Evolutionary conservation across 164 flowering plant genomes (phyloP).

Genomic region (Houttuynia cordata): DNA sequence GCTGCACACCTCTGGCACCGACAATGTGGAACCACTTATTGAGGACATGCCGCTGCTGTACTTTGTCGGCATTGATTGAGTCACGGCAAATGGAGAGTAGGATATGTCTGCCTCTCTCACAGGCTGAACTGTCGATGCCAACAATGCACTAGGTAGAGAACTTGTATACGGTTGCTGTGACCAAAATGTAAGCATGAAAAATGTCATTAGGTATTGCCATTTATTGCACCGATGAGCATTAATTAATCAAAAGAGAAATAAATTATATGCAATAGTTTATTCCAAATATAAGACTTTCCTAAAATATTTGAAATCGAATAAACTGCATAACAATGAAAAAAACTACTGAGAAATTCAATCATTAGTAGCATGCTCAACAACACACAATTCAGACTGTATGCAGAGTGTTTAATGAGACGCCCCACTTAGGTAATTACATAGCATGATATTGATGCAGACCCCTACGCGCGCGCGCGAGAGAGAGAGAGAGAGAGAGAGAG

Average conservation of each 20-base stretch:
- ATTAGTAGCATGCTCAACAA: too few species aligned
- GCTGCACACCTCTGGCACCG: conserved; percentile 69
- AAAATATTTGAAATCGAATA: too few species aligned
- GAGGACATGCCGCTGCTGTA: conserved; percentile 46
- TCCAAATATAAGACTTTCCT: not conserved
- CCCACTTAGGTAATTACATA: too few species aligned
- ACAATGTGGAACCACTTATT: conserved; percentile 46
- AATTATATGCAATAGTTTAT: too few species aligned
- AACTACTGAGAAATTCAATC: too few species aligned
- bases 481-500: too few species aligned
- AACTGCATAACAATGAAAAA: too few species aligned
- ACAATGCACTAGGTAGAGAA: conserved; percentile 50
- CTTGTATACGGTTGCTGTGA: conserved; percentile 57
- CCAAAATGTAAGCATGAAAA: not conserved
- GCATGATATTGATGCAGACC: too few species aligned
- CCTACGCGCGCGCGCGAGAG: too few species aligned
- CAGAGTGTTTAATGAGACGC: too few species aligned
- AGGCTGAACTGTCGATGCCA: conserved; percentile 55
- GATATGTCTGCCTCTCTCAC: conserved; percentile 61
- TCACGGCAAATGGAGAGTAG: conserved; percentile 57
- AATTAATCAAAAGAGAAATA: not conserved
- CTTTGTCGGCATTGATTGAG: conserved; percentile 68
- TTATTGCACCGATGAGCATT: not conserved
- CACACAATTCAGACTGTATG: too few species aligned
- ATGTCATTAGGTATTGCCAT: not conserved